A percentile compares a stretch with the other conserved stretches of the same genome.
Conservation (phyloP, 2,329 filamentous ascomycete genomes). For the Diaporthe caulivora region DNA sequence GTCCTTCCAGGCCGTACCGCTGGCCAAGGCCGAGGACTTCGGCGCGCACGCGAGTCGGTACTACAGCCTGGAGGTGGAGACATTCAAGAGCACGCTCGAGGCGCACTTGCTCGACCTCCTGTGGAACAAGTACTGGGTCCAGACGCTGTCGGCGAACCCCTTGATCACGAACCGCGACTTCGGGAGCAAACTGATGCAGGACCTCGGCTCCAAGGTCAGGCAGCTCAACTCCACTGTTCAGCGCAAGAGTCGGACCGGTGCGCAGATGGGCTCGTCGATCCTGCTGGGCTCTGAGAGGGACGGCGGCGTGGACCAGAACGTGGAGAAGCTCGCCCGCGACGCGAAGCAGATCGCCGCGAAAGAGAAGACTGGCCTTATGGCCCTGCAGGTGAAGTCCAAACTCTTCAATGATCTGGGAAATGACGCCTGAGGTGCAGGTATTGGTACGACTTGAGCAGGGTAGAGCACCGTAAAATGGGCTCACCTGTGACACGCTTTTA, state of each 20-base stretch:
- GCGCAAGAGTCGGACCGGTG: slow-evolving; percentile 47
- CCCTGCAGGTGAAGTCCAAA: slow-evolving; percentile 72
- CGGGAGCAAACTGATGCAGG: slow-evolving; percentile 90
- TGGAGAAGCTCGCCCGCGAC: slow-evolving; percentile 73
- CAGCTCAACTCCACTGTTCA: slow-evolving; percentile 65
- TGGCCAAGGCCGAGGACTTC: slow-evolving; percentile 96
- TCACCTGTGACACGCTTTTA: slow-evolving; percentile 8
- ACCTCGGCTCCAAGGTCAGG: slow-evolving; percentile 85
- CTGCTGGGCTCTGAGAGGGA: slow-evolving; percentile 42
- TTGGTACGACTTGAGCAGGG: not conserved
- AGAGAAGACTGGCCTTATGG: slow-evolving; percentile 73
- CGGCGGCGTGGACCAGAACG: slow-evolving; percentile 58
- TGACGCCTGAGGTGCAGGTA: slow-evolving; percentile 26
- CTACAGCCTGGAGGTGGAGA: slow-evolving; percentile 90
- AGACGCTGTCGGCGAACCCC: slow-evolving; percentile 91
- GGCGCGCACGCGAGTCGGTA: slow-evolving; percentile 92
- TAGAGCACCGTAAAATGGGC: slow-evolving; percentile 19
- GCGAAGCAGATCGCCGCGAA: slow-evolving; percentile 71
- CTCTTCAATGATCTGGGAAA: slow-evolving; percentile 64
- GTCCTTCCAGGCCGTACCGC: slow-evolving; percentile 82
- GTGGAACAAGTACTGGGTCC: slow-evolving; percentile 99
- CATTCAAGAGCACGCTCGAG: slow-evolving; percentile 95
- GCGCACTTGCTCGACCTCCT: slow-evolving; percentile 86
- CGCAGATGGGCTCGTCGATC: slow-evolving; percentile 39
- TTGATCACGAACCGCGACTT: slow-evolving; percentile 94